Evolutionary conservation across 1,284 basidiomycete species (phyloP).

Genomic region (Afroboletus lepidellus): DNA sequence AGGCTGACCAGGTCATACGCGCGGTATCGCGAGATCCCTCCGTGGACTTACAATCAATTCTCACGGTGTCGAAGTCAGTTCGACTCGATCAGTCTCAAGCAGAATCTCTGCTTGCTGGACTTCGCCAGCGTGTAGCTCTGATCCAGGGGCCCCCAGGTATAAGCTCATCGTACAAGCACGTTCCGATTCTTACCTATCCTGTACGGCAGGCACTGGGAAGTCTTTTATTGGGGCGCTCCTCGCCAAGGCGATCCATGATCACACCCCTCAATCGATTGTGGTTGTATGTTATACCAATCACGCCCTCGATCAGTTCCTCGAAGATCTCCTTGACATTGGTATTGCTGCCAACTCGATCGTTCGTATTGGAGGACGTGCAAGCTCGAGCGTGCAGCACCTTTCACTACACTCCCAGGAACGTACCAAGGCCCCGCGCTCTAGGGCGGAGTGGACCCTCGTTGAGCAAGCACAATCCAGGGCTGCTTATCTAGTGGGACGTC

Average conservation of each 20-base stretch:
- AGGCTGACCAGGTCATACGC: constrained; percentile 18
- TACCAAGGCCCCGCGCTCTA: constrained; percentile 19
- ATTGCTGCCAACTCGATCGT: constrained; percentile 49
- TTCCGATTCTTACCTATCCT: not conserved
- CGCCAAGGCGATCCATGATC: constrained; percentile 54
- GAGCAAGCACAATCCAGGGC: constrained; percentile 35
- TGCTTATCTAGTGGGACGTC: constrained; percentile 18
- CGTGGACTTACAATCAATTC: constrained; percentile 39
- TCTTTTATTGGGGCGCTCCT: constrained; percentile 66
- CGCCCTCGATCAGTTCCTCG: constrained; percentile 64
- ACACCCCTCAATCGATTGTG: constrained; percentile 47
- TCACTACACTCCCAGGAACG: constrained; percentile 37
- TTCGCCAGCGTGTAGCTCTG: constrained; percentile 53
- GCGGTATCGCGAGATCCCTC: constrained; percentile 36
- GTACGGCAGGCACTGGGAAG: constrained; percentile 58
- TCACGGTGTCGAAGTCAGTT: constrained; percentile 40
- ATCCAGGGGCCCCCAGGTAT: constrained; percentile 69
- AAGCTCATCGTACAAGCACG: constrained; percentile 6
- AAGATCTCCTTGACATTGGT: constrained; percentile 56
- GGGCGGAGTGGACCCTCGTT: constrained; percentile 41
- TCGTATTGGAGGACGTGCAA: constrained; percentile 57
- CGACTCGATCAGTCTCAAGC: constrained; percentile 52
- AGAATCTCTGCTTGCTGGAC: constrained; percentile 47
- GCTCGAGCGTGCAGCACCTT: constrained; percentile 43
- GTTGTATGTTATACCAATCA: constrained; percentile 71